These are phyloP conservation scores for Cryptococcus sp. DNA, from an alignment of 1,284 basidiomycete species.

Conservation along the genomic window DNA sequence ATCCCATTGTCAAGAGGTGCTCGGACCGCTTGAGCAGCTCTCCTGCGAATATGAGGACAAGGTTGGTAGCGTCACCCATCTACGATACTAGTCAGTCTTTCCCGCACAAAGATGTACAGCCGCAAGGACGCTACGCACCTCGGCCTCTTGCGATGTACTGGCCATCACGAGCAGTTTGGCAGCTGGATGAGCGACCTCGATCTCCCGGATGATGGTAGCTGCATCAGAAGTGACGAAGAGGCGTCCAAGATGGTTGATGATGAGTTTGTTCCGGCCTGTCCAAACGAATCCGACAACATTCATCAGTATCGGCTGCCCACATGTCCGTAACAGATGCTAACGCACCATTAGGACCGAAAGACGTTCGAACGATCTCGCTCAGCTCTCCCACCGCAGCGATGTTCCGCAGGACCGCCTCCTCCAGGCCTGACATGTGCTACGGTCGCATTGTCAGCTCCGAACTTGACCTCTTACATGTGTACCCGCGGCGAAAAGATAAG, in stretches of 20 bases:
- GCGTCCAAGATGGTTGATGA: slow-evolving; percentile 94
- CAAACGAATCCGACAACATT: background rate
- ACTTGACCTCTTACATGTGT: background rate
- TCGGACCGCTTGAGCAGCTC: slow-evolving; percentile 95
- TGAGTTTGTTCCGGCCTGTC: slow-evolving; percentile 86
- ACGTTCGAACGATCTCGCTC: slow-evolving; percentile 91
- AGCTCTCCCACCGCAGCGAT: slow-evolving; percentile 94
- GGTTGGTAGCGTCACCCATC: slow-evolving; percentile 98
- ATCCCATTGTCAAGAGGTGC: slow-evolving; percentile 88
- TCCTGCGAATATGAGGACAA: slow-evolving; percentile 92
- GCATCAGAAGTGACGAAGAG: slow-evolving; percentile 99
- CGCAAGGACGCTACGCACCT: slow-evolving; percentile 60
- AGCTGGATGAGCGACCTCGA: slow-evolving; percentile 97
- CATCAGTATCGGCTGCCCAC: background rate
- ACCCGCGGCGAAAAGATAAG: background rate
- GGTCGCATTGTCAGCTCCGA: background rate
- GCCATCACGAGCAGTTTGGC: slow-evolving; percentile 98
- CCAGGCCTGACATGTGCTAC: slow-evolving; percentile 83
- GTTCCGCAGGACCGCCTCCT: slow-evolving; percentile 91
- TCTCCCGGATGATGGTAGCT: slow-evolving; percentile 96
- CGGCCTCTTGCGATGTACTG: slow-evolving; percentile 91
- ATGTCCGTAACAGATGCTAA: slow-evolving; percentile 11
- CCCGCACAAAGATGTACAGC: too few species aligned
- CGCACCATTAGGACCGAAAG: slow-evolving; percentile 93
- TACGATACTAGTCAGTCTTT: slow-evolving; percentile 16